Evolutionary conservation across 2,329 filamentous ascomycete species (phyloP).

Genomic region (Thelonectria blattea): DNA sequence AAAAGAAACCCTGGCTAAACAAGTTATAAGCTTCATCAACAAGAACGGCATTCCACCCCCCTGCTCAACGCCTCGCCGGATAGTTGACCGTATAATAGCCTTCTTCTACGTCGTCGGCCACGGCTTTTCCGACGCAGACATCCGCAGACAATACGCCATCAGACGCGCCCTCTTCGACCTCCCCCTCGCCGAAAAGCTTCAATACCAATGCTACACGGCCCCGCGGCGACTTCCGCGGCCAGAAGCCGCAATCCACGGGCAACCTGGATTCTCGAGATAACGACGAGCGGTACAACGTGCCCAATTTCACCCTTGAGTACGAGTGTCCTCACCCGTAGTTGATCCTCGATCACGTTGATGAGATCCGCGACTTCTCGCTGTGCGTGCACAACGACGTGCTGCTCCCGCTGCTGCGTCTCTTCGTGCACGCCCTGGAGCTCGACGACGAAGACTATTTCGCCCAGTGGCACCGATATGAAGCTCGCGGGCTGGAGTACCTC

Average conservation of each 20-base stretch:
- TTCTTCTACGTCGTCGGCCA: constrained; percentile 69
- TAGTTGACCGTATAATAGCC: neutral
- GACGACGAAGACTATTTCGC: constrained; percentile 15
- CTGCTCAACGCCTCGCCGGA: neutral
- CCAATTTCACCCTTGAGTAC: constrained; percentile 15
- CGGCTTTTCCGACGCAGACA: constrained; percentile 61
- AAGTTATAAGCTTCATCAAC: constrained; percentile 11
- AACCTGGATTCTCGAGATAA: constrained; percentile 12
- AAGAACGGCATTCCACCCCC: neutral
- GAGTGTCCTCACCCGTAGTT: constrained; percentile 6
- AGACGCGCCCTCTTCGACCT: constrained; percentile 58
- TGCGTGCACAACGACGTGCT: constrained; percentile 6
- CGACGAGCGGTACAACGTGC: constrained; percentile 17
- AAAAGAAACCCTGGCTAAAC: constrained; percentile 9
- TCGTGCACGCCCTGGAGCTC: constrained; percentile 12
- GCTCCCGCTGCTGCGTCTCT: constrained; percentile 6
- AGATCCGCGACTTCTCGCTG: constrained; percentile 14
- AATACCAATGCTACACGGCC: constrained; percentile 44
- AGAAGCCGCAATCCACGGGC: constrained; percentile 15
- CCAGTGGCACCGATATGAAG: constrained; percentile 9
- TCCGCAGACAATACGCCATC: constrained; percentile 64
- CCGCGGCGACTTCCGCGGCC: constrained; percentile 10
- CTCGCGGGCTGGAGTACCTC: constrained; percentile 44
- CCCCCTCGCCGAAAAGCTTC: constrained; percentile 64
- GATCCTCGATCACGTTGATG: constrained; percentile 4